These are phyloP conservation scores for Juglanconis sp. DNA, from an alignment of 2,329 filamentous ascomycete species.

Conservation along the genomic window DNA sequence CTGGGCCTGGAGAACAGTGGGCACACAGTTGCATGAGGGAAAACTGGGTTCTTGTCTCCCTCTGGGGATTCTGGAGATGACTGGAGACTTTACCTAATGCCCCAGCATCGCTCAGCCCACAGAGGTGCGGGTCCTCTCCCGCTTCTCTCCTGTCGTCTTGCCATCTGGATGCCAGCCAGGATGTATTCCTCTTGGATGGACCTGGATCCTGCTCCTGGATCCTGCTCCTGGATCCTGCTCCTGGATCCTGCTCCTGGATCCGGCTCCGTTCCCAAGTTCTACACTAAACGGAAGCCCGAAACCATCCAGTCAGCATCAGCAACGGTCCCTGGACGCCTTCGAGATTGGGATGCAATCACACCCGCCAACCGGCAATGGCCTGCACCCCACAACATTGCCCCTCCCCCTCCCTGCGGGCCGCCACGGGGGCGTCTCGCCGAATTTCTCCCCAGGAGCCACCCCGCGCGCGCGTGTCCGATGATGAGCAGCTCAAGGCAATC, in stretches of 20 bases:
- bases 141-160: neutral
- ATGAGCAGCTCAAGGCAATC: neutral
- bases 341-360: no score
- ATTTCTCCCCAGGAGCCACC: neutral
- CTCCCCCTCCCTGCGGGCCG: no score
- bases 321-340: no score
- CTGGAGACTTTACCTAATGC: neutral
- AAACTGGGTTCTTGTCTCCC: neutral
- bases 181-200: neutral
- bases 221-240: neutral
- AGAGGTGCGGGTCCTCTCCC: neutral
- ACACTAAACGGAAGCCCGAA: neutral
- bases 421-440: neutral
- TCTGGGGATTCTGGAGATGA: slow-evolving; percentile 6
- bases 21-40: neutral
- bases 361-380: neutral
- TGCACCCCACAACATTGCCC: neutral
- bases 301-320: no score
- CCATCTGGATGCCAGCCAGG: no score
- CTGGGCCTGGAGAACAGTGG: slow-evolving; percentile 7
- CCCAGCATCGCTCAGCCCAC: slow-evolving; percentile 1
- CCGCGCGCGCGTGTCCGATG: neutral
- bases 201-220: neutral
- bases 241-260: neutral
- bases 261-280: neutral